Evolutionary conservation across 2,329 filamentous ascomycete species (phyloP), one percentile per base, ranked within the genome.

Genomic region (Penicillium sclerotiorum): DNA sequence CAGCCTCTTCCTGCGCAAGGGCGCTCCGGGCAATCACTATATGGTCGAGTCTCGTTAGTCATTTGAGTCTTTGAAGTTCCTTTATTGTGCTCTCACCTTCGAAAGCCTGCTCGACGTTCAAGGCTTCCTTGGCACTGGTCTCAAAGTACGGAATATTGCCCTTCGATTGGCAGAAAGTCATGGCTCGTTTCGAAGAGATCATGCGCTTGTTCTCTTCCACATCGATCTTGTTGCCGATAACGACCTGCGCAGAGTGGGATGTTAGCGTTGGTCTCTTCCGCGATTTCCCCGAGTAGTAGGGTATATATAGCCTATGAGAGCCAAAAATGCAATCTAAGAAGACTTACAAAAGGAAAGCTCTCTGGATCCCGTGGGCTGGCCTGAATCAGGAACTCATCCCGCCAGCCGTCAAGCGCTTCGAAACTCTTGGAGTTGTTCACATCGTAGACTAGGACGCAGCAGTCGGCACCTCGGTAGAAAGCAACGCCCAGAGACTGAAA

Each of bases 341-440:
- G 36, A 77, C 88, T 73, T 76, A 96, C 94, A 70, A 99, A 99
- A 42, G 94, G 94, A 73, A 99, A 99, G 73, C 89, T 96, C 71
- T 96, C 92, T 1, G 94, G 94, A 64, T 99, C 94, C 68, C 95
- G 86, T 5, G 94, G 94, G 60, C 90, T 96, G 6, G 94, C 94
- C 76, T 99, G 94, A 62, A 99, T 96, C 61, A 99, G 76, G 70
- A 99, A 99, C 73, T 99, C 94, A 69, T 99, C 94, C 66, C 94
- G 83, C 94, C 94, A 99, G 76, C 91, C 96, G 72, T 99, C 94
- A 52, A 99, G 83, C 12, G 93, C 95, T 72, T 99, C 94, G 73
- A 99, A 99, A 73, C 91, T 96, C 84, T 99, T 99, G 55, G 92
- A 89, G 73, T 96, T 97, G 79, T 99, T 99, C 74, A 99, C 93